Evolutionary conservation across 202 grass and related monocot genomes (phyloP).

Genomic region (Schoenoplectus tabernaemontani): DNA sequence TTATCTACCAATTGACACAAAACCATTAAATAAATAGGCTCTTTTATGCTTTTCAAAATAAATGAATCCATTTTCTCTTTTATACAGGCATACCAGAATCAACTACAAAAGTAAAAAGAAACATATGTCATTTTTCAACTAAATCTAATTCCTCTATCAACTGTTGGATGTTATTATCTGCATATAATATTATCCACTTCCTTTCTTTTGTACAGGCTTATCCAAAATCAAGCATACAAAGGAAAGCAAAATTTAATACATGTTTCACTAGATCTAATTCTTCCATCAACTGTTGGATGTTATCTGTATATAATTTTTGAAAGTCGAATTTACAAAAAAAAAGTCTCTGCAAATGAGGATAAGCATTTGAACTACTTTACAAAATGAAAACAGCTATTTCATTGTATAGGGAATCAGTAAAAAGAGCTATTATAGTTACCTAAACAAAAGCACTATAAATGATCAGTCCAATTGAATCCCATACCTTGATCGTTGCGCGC

Average conservation of each 20-base stretch:
- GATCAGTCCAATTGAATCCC: not conserved
- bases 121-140: not conserved
- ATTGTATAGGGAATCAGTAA: not conserved
- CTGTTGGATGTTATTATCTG: not conserved
- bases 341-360: not conserved
- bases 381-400: not conserved
- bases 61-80: not conserved
- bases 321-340: not conserved
- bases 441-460: not conserved
- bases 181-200: not conserved
- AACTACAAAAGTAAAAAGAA: not conserved
- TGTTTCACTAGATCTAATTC: not conserved
- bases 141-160: not conserved
- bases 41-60: not conserved
- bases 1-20: not conserved
- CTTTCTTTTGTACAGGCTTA: not conserved
- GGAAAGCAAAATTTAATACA: not conserved
- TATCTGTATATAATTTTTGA: not conserved
- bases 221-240: not conserved
- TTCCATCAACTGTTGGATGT: not conserved
- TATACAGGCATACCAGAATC: not conserved
- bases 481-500: conserved; percentile 79
- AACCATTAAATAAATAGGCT: not conserved
- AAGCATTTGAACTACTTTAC: not conserved
- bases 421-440: no score